Percentiles rank a stretch among this genome's conserved stretches.
phyloP scores from a whole-genome alignment of 225 moss, liverwort and hornwort genomes.

The Antitrichia curtipendula region DNA sequence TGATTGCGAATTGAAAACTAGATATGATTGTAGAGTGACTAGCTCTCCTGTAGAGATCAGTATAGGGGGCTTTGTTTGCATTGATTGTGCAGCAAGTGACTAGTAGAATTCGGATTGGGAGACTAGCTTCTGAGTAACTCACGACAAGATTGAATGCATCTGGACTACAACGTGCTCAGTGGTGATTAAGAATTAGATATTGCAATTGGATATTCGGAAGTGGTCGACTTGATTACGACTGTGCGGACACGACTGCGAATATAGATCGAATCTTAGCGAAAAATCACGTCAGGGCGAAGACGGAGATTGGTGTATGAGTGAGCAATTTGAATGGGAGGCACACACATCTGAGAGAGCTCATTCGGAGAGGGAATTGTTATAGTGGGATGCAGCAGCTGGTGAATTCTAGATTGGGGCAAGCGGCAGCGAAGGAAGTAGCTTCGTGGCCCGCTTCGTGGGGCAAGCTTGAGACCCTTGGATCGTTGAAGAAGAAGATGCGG shows the following conservation, averaged over 20 bases:
- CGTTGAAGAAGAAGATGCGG: not conserved
- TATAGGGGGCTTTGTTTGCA: not conserved
- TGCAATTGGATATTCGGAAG: not conserved
- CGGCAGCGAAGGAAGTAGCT: not conserved
- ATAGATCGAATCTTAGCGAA: not conserved
- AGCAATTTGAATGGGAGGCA: not conserved
- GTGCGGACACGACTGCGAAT: not conserved
- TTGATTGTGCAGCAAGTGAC: not conserved
- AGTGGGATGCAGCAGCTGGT: not conserved
- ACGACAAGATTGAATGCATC: not conserved
- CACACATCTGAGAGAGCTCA: not conserved
- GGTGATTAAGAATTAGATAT: not conserved
- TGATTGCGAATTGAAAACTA: not conserved
- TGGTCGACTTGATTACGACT: not conserved
- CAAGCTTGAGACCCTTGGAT: not conserved
- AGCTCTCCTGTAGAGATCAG: not conserved
- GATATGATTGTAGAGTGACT: not conserved
- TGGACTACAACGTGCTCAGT: not conserved
- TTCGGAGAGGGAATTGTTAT: not conserved
- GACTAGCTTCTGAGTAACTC: not conserved
- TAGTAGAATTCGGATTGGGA: not conserved
- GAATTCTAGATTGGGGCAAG: not conserved
- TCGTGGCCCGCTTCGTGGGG: not conserved
- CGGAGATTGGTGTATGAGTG: not conserved
- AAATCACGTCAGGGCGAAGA: not conserved